Percentiles rank a stretch among this genome's conserved stretches.
phyloP scores from a whole-genome alignment of 2,329 filamentous ascomycete species.

The Phialophora expanda region DNA sequence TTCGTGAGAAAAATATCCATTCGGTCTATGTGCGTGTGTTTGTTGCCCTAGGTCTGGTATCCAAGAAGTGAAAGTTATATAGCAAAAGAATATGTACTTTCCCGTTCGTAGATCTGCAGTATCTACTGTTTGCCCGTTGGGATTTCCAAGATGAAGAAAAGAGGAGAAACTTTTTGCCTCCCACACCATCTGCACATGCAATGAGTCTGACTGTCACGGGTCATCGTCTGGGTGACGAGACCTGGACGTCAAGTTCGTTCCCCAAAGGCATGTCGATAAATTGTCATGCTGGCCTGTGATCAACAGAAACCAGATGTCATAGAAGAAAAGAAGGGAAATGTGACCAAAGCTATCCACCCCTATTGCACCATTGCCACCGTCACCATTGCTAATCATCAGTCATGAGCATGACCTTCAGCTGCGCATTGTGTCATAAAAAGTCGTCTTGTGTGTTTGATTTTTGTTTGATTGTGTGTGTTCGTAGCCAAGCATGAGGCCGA shows the following conservation, averaged over 20 bases:
- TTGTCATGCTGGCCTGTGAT: slow-evolving; percentile 2
- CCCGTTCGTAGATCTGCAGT: slow-evolving; percentile 16
- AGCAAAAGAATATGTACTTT: slow-evolving; percentile 4
- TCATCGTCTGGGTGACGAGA: slow-evolving; percentile 3
- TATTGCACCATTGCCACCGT: slow-evolving; percentile 15
- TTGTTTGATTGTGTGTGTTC: slow-evolving; percentile 17
- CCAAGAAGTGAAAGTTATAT: slow-evolving; percentile 21
- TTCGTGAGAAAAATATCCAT: slow-evolving; percentile 7
- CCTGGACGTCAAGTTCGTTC: not conserved
- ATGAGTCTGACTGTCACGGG: slow-evolving; percentile 7
- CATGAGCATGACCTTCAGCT: slow-evolving; percentile 21
- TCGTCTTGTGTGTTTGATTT: slow-evolving; percentile 16
- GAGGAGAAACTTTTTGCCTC: slow-evolving; percentile 19
- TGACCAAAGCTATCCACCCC: slow-evolving; percentile 11
- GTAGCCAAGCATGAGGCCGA: slow-evolving; percentile 22
- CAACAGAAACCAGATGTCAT: slow-evolving; percentile 4
- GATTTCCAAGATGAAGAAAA: slow-evolving; percentile 14
- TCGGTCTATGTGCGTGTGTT: slow-evolving; percentile 6
- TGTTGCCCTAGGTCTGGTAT: slow-evolving; percentile 20
- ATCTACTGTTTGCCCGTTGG: slow-evolving; percentile 1
- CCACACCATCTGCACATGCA: slow-evolving; percentile 37
- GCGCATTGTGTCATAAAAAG: not conserved
- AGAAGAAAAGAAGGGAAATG: not conserved
- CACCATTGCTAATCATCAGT: slow-evolving; percentile 25
- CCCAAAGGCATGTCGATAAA: slow-evolving; percentile 28